Percentiles rank a stretch among this genome's conserved stretches.
Evolutionary conservation across 1,284 basidiomycete genomes (phyloP).

Genomic region (Hemileia vastatrix): DNA sequence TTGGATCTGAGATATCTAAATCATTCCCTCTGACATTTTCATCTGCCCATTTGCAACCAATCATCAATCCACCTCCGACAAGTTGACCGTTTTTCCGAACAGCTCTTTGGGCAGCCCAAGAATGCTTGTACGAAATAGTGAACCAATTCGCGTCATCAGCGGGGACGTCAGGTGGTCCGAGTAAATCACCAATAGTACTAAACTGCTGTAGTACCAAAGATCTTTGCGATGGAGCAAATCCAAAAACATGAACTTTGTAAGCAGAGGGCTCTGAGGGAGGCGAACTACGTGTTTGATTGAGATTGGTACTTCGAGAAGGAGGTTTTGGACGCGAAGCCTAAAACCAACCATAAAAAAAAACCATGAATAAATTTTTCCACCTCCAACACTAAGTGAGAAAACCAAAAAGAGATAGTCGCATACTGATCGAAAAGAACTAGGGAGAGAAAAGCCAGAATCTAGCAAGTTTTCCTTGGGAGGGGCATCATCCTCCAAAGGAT

Average conservation of each 20-base stretch:
- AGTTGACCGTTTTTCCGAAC: conserved; percentile 67
- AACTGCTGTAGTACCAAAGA: conserved; percentile 18
- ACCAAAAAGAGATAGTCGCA: too few species aligned
- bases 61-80: conserved; percentile 62
- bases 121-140: conserved; percentile 52
- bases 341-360: too few species aligned
- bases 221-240: conserved; percentile 15
- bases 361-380: too few species aligned
- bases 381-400: too few species aligned
- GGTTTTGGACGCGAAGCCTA: background rate
- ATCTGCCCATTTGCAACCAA: conserved; percentile 66
- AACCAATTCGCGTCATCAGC: conserved; percentile 39
- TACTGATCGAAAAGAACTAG: too few species aligned
- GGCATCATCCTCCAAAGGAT: conserved; percentile 19
- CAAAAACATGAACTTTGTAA: conserved; percentile 14
- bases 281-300: background rate
- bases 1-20: too few species aligned
- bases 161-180: conserved; percentile 19
- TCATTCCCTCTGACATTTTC: too few species aligned
- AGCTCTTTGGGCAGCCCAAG: conserved; percentile 61
- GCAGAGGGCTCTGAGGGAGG: background rate
- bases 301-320: background rate
- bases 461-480: conserved; percentile 15
- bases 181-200: conserved; percentile 12
- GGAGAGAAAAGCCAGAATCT: background rate